A percentile compares a stretch with the other conserved stretches of the same genome.
These are phyloP conservation scores for Aureobasidium subglaciale DNA, from an alignment of 2,329 filamentous ascomycete genomes.

Conservation along the genomic window DNA sequence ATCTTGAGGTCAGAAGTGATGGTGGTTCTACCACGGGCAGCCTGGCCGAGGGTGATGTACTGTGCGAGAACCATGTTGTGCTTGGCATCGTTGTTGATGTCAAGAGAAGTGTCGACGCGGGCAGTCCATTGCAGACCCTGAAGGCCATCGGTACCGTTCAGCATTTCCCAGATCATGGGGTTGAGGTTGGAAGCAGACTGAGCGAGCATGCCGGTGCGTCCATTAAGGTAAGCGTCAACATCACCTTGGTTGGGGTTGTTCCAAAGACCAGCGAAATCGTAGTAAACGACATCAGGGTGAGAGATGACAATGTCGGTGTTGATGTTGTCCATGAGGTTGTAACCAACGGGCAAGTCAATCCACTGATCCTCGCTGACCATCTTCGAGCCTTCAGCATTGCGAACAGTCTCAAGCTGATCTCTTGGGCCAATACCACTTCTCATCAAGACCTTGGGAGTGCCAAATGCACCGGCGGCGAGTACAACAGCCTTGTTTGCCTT, in stretches of 20 bases:
- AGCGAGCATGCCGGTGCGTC: slow-evolving; percentile 13
- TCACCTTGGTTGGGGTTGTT: slow-evolving; percentile 7
- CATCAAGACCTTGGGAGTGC: slow-evolving; percentile 12
- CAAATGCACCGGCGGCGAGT: slow-evolving; percentile 13
- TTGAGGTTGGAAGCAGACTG: slow-evolving; percentile 12
- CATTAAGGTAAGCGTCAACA: slow-evolving; percentile 8
- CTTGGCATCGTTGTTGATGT: background rate
- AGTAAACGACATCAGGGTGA: slow-evolving; percentile 12
- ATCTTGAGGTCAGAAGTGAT: slow-evolving; percentile 12
- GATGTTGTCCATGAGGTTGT: slow-evolving; percentile 16
- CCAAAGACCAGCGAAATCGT: slow-evolving; percentile 10
- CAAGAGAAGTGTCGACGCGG: slow-evolving; percentile 13
- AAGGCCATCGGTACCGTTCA: slow-evolving; percentile 1
- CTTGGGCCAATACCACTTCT: slow-evolving; percentile 12
- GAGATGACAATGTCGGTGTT: slow-evolving; percentile 16
- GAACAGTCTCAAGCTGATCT: slow-evolving; percentile 10
- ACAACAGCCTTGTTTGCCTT: slow-evolving; percentile 7
- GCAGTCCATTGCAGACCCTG: slow-evolving; percentile 13
- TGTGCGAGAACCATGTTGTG: slow-evolving; percentile 13
- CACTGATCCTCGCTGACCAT: slow-evolving; percentile 15
- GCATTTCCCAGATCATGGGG: slow-evolving; percentile 12
- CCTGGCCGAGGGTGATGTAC: slow-evolving; percentile 11
- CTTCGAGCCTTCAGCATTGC: slow-evolving; percentile 1
- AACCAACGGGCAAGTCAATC: slow-evolving; percentile 13
- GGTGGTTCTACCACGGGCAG: slow-evolving; percentile 3